Evolutionary conservation across 108 stramenopile genomes (phyloP).

Genomic region (Pseudonitzschia multistriata): DNA sequence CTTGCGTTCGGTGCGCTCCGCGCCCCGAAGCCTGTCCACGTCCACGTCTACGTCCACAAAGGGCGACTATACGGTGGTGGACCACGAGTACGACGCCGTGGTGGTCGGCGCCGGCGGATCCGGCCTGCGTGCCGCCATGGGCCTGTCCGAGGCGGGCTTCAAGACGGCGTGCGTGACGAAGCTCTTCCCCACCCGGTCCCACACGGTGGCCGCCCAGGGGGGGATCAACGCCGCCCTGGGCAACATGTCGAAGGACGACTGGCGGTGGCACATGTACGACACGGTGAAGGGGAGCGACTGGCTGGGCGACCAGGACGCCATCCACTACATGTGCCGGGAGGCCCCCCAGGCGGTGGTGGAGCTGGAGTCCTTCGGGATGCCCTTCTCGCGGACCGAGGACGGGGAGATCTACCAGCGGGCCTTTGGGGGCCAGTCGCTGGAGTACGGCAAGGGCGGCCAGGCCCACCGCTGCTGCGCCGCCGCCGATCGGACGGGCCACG

Average conservation of each 20-base stretch:
- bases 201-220: conserved; percentile 99
- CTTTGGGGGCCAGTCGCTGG: conserved; percentile 96
- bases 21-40: not conserved
- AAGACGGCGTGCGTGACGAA: conserved; percentile 99
- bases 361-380: conserved; percentile 94
- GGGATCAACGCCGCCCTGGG: conserved; percentile 99
- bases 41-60: not conserved
- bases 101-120: conserved; percentile 99
- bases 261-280: conserved; percentile 99
- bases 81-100: conserved; percentile 98
- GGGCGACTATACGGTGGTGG: conserved; percentile 90
- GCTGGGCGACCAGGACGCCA: conserved; percentile 99
- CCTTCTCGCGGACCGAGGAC: conserved; percentile 94
- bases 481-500: conserved; percentile 99
- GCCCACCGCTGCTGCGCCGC: conserved; percentile 96
- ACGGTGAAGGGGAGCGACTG: conserved; percentile 99
- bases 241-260: conserved; percentile 96
- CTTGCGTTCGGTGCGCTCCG: not conserved
- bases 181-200: conserved; percentile 97
- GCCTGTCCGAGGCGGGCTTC: conserved; percentile 95
- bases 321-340: conserved; percentile 99
- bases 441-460: conserved; percentile 98
- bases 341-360: conserved; percentile 96
- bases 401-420: conserved; percentile 99
- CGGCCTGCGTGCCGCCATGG: conserved; percentile 99